Evolutionary conservation across 106 monocot species (phyloP).

Genomic region (Triglochin maritima): DNA sequence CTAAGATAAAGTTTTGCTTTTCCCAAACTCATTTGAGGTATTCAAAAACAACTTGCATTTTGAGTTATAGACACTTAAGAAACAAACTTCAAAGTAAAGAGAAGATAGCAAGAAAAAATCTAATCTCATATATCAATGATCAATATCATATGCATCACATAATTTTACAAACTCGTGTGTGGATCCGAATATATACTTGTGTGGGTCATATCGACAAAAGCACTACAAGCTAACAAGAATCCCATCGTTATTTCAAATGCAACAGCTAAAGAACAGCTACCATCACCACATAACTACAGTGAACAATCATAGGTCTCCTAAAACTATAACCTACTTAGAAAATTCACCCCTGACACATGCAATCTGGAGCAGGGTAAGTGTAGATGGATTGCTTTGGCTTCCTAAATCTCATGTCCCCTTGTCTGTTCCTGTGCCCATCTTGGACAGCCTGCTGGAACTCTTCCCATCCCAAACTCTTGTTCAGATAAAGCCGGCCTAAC

Average conservation of each 20-base stretch:
- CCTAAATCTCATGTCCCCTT: conserved; percentile 47
- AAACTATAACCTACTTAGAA: not conserved
- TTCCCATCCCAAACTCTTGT: conserved; percentile 52
- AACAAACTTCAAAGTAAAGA: no score
- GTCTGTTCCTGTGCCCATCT: conserved; percentile 45
- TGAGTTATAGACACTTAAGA: no score
- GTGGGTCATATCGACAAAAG: not conserved
- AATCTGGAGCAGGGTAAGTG: conserved; percentile 76
- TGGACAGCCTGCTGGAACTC: conserved; percentile 44
- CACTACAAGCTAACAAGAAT: not conserved
- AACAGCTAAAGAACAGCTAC: not conserved
- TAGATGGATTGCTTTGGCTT: conserved; percentile 62
- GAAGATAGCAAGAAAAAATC: no score
- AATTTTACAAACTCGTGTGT: not conserved
- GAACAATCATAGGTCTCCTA: not conserved
- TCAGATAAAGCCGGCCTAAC: conserved; percentile 61
- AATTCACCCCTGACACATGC: conserved; percentile 38
- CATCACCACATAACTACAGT: not conserved
- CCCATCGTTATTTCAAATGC: not conserved
- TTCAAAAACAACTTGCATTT: no score
- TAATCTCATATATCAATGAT: no score
- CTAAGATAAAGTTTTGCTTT: no score
- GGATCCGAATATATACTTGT: not conserved
- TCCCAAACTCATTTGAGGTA: no score
- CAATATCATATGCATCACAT: not conserved